Evolutionary conservation across 1,284 basidiomycete genomes (phyloP), one percentile per base, ranked within the genome.

Genomic region (Ceratobasidium sp.): DNA sequence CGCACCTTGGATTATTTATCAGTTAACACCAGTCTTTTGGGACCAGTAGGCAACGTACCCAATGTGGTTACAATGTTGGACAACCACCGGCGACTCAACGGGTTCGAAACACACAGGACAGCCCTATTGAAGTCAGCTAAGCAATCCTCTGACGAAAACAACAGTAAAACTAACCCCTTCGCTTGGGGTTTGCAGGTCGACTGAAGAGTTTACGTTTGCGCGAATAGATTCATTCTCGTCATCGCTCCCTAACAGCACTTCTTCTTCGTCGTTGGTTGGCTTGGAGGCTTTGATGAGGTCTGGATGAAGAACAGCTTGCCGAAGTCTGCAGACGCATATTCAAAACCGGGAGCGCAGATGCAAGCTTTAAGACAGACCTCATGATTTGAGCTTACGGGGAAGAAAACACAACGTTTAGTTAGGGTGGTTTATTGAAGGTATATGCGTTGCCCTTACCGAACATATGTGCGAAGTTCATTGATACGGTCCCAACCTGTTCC

Each of bases 381-480:
- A 96, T 96, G 51, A 96, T 88, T 94, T 96, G 95, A 4, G 94
- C 95, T 73, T 49, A 10, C 28, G 5, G 40, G 44, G n/a, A n/a
- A n/a, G n/a, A 7, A 46, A 49, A 15, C n/a, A 33, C 20, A n/a
- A 40, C 5, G 28, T 26, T 56, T 7, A 28, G 9, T 39, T 9
- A 44, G 39, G 2, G 10, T 3, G 13, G 13, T 60, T 23, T 20
- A 15, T 15, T n/a, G n/a, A 4, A 9, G 28, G 42, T 64, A 46
- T 58, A 61, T 63, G 58, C 39, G 49, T 40, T 26, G 51, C 23
- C 12, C 71, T 73, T 53, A 73, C 71, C 71, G 82, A 97, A 88
- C 83, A 97, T 96, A 81, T 94, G 94, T 0, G 94, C 95, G 83
- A 96, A 97, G 82, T 96, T 96, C 82, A 92, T 95, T 84, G 92